phyloP scores from a whole-genome alignment of 192 early-diverging fungal species.

The Entomortierella parvispora region DNA sequence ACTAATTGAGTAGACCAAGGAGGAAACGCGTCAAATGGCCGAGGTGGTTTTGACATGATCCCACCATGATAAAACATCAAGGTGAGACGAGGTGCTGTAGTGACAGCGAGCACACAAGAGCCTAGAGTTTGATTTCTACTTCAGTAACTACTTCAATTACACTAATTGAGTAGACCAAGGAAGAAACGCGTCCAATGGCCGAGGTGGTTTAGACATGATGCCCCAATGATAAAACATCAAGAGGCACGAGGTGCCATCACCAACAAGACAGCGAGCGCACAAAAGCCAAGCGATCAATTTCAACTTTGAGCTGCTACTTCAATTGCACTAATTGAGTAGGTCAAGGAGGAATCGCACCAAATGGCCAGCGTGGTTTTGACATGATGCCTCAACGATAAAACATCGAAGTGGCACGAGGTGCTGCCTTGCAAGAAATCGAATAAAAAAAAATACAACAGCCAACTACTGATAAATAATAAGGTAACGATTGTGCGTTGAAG shows the following conservation, averaged over 20 bases:
- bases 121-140: slow-evolving; percentile 17
- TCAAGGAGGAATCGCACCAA: no score
- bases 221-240: no score
- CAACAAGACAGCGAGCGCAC: slow-evolving; percentile 18
- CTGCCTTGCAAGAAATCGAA: no score
- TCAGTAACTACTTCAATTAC: slow-evolving; percentile 18
- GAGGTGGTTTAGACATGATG: slow-evolving; percentile 19
- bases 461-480: no score
- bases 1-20: no score
- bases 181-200: slow-evolving; percentile 11
- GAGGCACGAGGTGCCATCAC: slow-evolving; percentile 9
- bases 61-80: slow-evolving; percentile 14
- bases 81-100: slow-evolving; percentile 9
- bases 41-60: slow-evolving; percentile 9
- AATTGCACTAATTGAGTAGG: slow-evolving; percentile 14
- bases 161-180: slow-evolving; percentile 20
- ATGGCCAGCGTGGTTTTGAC: no score
- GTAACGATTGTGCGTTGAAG: no score
- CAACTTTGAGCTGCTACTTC: slow-evolving; percentile 6
- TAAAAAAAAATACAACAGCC: no score
- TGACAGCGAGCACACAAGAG: slow-evolving; percentile 5
- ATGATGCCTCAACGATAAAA: no score
- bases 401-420: no score
- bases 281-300: slow-evolving; percentile 6
- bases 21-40: no score